Evolutionary conservation across 139 green algal genomes (phyloP), one percentile per base, ranked within the genome.

Genomic region (Chlorella sp.): DNA sequence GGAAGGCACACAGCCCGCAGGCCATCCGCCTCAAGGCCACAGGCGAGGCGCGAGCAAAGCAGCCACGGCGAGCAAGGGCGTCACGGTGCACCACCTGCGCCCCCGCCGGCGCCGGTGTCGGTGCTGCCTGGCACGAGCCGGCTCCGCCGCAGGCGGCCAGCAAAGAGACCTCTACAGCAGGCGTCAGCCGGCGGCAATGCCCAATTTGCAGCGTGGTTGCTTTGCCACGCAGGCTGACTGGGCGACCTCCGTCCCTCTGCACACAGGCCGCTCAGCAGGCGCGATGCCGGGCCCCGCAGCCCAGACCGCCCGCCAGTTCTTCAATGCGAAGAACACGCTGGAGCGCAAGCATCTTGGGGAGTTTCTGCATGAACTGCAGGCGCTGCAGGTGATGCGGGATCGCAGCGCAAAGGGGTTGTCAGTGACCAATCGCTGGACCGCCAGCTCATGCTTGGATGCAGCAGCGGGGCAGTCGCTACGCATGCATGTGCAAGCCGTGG

Each of bases 311-410:
- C 62, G 46, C 11, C 30, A 48, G 76, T 85, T 79, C 28, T 85
- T 80, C 68, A 85, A 80, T 46, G 68, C 81, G 51, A 73, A 60
- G 38, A 85, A 85, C 69, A 30, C 70, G 51, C 46, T 85, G 48
- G 81, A 85, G 68, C 24, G 81, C 3, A 79, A 80, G 81, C 28
- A n/a, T 24, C 51, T 85, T 48, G 81, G 68, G 30, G 54, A 86
- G 38, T 86, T 86, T 11, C 73, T 86, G 17, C 16, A 73, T 20
- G 81, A 86, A 54, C 70, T 86, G 56, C 20, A 28, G 20, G 58
- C 20, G 36, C 81, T 85, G n/a, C 56, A 73, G 77, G 77, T 73
- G 60, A 13, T n/a, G n/a, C n/a, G n/a, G n/a, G n/a, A n/a, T n/a
- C n/a, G n/a, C n/a, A n/a, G n/a, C n/a, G n/a, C n/a, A n/a, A n/a